Conservation (phyloP, 2,329 filamentous ascomycete genomes). For the Colletotrichum sp. region DNA sequence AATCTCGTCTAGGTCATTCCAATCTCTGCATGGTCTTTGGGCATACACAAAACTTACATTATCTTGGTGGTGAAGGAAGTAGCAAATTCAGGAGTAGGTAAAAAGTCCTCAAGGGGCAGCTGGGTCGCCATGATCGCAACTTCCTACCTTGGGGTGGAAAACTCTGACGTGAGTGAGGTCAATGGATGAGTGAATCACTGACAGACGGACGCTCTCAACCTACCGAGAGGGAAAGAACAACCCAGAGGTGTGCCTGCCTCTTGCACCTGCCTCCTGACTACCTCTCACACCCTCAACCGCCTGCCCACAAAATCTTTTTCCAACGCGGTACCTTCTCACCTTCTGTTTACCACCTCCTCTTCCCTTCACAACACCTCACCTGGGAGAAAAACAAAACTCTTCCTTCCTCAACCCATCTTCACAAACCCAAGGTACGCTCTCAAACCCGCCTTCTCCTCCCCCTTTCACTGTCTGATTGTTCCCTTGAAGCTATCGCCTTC, state of each 20-base stretch:
- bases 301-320: background rate
- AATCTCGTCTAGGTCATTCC: accelerated
- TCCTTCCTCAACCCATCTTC: background rate
- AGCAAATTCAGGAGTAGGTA: background rate
- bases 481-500: background rate
- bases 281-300: background rate
- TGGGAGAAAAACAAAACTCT: background rate
- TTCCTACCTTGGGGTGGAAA: background rate
- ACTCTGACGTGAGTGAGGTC: background rate
- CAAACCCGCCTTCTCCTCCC: background rate
- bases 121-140: background rate
- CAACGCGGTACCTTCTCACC: background rate
- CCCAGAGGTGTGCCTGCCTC: background rate
- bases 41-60: background rate
- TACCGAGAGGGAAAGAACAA: background rate
- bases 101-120: background rate
- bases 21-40: background rate
- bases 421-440: background rate
- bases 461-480: background rate
- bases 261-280: background rate
- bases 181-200: background rate
- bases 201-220: background rate
- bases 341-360: background rate
- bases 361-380: background rate
- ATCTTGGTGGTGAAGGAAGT: background rate